Evolutionary conservation across 495 filamentous ascomycete genomes (phyloP).

Genomic region (Daldinia childiae): DNA sequence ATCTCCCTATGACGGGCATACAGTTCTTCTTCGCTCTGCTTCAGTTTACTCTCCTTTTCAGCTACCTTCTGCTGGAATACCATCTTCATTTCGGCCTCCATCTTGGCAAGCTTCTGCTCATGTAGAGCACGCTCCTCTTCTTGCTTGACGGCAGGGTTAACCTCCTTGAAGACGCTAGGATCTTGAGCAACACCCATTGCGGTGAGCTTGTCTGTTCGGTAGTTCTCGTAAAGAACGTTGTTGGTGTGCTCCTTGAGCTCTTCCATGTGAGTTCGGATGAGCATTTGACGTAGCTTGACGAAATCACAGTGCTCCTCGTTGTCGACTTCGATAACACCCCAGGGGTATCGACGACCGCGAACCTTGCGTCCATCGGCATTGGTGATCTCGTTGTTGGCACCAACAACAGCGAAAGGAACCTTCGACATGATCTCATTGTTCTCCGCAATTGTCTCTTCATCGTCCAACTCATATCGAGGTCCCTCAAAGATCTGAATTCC

Average conservation of each 20-base stretch:
- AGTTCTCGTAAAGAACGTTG: constrained; percentile 98
- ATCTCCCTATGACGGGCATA: constrained; percentile 98
- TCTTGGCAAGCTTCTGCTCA: constrained; percentile 99
- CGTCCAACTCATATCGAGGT: constrained; percentile 96
- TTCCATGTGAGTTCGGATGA: constrained; percentile 99
- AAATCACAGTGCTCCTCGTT: constrained; percentile 99
- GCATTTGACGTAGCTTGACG: constrained; percentile 99
- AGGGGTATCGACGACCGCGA: constrained; percentile 95
- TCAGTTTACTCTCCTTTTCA: constrained; percentile 99
- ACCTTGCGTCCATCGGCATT: constrained; percentile 94
- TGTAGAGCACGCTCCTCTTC: constrained; percentile 97
- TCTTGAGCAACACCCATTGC: constrained; percentile 98
- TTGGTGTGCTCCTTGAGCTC: constrained; percentile 99
- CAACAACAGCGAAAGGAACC: constrained; percentile 97
- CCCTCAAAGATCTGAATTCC: constrained; percentile 99
- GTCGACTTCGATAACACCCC: constrained; percentile 99
- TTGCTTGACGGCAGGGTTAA: constrained; percentile 99
- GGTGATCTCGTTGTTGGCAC: constrained; percentile 91
- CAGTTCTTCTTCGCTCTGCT: constrained; percentile 98
- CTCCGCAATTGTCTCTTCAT: constrained; percentile 99
- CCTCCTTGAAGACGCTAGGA: constrained; percentile 99
- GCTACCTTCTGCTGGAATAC: constrained; percentile 99
- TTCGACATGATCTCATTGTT: constrained; percentile 99
- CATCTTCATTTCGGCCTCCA: constrained; percentile 99
- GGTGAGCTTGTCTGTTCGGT: constrained; percentile 98